Evolutionary conservation across 2,329 filamentous ascomycete species (phyloP).

Genomic region (Alternaria brassicicola): DNA sequence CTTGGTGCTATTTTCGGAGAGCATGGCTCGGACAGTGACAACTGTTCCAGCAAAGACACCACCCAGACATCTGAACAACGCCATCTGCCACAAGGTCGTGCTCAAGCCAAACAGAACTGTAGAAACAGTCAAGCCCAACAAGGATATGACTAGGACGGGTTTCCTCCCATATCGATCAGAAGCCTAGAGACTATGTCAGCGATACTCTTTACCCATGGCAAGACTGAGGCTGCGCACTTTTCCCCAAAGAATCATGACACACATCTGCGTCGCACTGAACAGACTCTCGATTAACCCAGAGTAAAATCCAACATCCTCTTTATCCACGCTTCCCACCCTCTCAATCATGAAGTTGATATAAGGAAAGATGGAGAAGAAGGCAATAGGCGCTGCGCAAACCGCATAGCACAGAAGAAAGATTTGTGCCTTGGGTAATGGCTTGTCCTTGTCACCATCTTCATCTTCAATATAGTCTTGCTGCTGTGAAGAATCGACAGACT

Average conservation of each 20-base stretch:
- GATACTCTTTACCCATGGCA: not conserved
- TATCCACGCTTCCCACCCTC: slow-evolving; percentile 65
- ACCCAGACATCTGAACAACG: slow-evolving; percentile 71
- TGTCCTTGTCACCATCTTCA: slow-evolving; percentile 28
- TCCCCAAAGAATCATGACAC: slow-evolving; percentile 77
- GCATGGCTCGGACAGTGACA: slow-evolving; percentile 77
- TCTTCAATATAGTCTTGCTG: not conserved
- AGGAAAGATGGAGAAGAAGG: slow-evolving; percentile 84
- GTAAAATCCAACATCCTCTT: slow-evolving; percentile 79
- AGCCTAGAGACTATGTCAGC: slow-evolving; percentile 41
- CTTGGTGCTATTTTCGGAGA: slow-evolving; percentile 72
- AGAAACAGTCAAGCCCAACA: slow-evolving; percentile 66
- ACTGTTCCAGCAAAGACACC: slow-evolving; percentile 77
- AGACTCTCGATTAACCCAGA: slow-evolving; percentile 73
- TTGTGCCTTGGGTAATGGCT: slow-evolving; percentile 55
- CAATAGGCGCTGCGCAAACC: slow-evolving; percentile 74
- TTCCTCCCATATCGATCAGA: slow-evolving; percentile 74
- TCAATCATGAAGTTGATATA: slow-evolving; percentile 80
- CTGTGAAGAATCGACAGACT: slow-evolving; percentile 6
- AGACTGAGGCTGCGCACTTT: slow-evolving; percentile 21
- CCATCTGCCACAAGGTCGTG: slow-evolving; percentile 72
- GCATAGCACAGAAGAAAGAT: slow-evolving; percentile 76
- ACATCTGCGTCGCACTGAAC: slow-evolving; percentile 76
- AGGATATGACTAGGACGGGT: slow-evolving; percentile 70
- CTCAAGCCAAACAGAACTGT: slow-evolving; percentile 73